These are phyloP conservation scores for Peronospora belbahrii DNA, from an alignment of 352 stramenopile species.

Conservation along the genomic window DNA sequence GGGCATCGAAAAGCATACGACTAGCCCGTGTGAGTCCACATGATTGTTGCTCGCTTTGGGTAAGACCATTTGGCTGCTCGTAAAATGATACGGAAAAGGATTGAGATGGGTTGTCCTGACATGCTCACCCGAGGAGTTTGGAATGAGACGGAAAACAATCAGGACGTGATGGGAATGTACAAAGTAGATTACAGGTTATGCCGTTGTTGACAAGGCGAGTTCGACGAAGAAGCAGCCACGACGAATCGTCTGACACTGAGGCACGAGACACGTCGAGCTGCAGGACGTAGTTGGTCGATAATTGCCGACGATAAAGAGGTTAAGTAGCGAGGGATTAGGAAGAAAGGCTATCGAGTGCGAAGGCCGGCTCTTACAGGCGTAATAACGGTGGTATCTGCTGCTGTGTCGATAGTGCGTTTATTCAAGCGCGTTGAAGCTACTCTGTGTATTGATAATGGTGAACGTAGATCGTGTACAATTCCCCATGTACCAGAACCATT, in stretches of 20 bases:
- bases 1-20: not conserved
- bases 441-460: constrained; percentile 13
- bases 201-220: constrained; percentile 23
- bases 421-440: constrained; percentile 11
- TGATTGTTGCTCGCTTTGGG: no score
- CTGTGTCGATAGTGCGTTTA: constrained; percentile 7
- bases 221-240: constrained; percentile 22
- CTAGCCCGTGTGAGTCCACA: no score
- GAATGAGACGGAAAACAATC: constrained; percentile 14
- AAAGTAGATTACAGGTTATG: constrained; percentile 21
- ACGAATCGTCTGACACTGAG: constrained; percentile 19
- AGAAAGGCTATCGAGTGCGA: constrained; percentile 8
- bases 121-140: constrained; percentile 16
- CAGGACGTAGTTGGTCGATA: constrained; percentile 19
- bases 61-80: no score
- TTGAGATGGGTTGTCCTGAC: constrained; percentile 15
- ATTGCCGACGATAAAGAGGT: no score
- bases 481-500: not conserved
- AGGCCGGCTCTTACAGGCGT: not conserved
- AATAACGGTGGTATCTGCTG: not conserved
- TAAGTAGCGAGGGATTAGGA: constrained; percentile 6
- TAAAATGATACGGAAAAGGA: constrained; percentile 14
- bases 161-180: constrained; percentile 14
- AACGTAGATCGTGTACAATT: not conserved
- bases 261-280: constrained; percentile 8